A percentile compares a stretch with the other conserved stretches of the same genome.
phyloP scores from a whole-genome alignment of 2,329 filamentous ascomycete species.

The Gnomoniopsis sp. region DNA sequence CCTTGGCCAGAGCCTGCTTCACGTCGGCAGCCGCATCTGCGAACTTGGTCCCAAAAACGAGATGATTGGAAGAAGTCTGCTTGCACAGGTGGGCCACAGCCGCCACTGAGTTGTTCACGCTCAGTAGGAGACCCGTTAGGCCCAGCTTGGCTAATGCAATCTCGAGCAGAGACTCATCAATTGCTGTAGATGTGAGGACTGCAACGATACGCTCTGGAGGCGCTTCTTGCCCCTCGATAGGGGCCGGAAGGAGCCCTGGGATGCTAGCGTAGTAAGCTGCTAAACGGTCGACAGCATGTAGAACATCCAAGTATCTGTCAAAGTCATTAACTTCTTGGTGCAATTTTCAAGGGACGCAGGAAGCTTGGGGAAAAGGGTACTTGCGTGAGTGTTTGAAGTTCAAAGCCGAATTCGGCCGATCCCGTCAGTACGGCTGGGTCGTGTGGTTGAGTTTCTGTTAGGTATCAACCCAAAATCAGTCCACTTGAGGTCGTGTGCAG shows the following conservation, averaged over 20 bases:
- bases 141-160: background rate
- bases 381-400: background rate
- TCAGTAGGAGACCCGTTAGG: background rate
- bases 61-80: background rate
- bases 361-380: background rate
- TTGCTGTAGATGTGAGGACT: background rate
- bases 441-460: background rate
- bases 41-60: background rate
- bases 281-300: background rate
- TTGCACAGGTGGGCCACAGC: background rate
- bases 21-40: background rate
- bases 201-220: background rate
- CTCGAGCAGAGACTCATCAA: background rate
- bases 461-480: background rate
- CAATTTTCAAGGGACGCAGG: background rate
- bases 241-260: background rate
- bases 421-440: background rate
- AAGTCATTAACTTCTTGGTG: background rate
- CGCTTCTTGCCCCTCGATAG: background rate
- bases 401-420: background rate
- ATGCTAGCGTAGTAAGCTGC: background rate
- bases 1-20: background rate
- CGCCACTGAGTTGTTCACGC: background rate
- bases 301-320: background rate
- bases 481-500: background rate